Evolutionary conservation across 148 eudicot genomes (phyloP), one percentile per base, ranked within the genome.

Genomic region (Diospyros kaki): DNA sequence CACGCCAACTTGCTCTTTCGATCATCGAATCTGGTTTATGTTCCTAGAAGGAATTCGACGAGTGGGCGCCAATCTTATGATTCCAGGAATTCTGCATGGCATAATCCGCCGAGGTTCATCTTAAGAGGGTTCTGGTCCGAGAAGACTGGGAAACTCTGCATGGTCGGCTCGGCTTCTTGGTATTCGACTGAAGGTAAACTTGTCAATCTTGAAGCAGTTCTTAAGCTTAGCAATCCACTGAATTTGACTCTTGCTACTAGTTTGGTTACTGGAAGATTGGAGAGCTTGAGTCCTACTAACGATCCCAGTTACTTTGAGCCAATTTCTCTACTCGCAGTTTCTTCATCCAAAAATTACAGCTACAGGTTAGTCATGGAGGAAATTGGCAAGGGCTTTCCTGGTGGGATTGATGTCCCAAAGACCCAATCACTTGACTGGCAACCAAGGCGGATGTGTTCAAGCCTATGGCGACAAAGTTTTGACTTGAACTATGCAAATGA

Each of bases 81-180:
- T 14, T 1, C 68, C 12, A 41, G 45, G 14, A 14, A 11, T 40
- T 1, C 6, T 3, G 5, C 18, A 8, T 15, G 40, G 45, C 46
- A 50, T 48, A 3, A 43, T 9, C 2, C 42, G 8, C 17, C 72
- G 72, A 43, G 4, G 2, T 78, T 78, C 58, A 2, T 0, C 28
- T 53, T 78, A 39, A 9, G 73, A 66, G 81, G 77, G 40, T 73
- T 78, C 68, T 78, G 73, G 77, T 78, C 81, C n/a, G 52, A 59
- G 66, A 17, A 66, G 53, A 66, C 73, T 14, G 68, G 73, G 52
- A 78, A 59, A 65, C 62, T 74, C 28, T 78, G 81, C 9, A 66
- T 78, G 76, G 73, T 78, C n/a, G 81, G 81, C 58, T 78, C 81
- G 3, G 68, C 77, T 41, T 4, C 52, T 58, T 78, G 77, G 81